Base-by-base conservation (phyloP, 345 rosid species). In the Mercurialis annua region DNA sequence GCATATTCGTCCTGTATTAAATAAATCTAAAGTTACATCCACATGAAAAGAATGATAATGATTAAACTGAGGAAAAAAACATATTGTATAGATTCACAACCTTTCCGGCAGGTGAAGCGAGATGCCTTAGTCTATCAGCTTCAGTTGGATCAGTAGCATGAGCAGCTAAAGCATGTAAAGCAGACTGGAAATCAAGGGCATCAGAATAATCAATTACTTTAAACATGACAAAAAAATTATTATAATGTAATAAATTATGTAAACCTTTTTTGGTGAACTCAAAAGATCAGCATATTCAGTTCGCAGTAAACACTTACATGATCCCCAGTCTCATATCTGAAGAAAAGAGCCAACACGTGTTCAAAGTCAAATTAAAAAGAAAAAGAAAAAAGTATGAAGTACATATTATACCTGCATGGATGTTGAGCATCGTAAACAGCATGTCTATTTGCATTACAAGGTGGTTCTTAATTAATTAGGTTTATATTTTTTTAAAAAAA, bases 241-340 rank as follows among this genome's bases (percentile, higher is more conserved):
- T 40, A 44, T n/a, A 20, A 27, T 31, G 18, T 9, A n/a, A 17
- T 29, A 4, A 50, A 52, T 33, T n/a, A 10, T 42, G 34, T 83
- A 26, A 76, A 92, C 99, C 99, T 95, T 95, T 64, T 88, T 88
- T 2, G 99, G 99, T 8, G 96, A 84, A 74, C 81, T 87, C 87
- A 82, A 71, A 49, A 95, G 85, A 86, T 91, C 95, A 51, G 99
- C 94, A 79, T 95, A 90, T 76, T 64, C 72, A 69, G 88, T 70
- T 92, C 96, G 71, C 86, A 76, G 71, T 75, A 83, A 34, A 94
- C 99, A 72, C 97, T 98, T 70, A 92, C 91, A 70, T 93, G 98
- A 82, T 93, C 98, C 64, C 98, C 98, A 2, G 97, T 89, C 80
- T 88, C 99, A 76, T 94, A 94, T 55, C 99, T 94, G 88, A 36